Conservation (phyloP, 768 basidiomycete genomes). For the Boletales sp. region DNA sequence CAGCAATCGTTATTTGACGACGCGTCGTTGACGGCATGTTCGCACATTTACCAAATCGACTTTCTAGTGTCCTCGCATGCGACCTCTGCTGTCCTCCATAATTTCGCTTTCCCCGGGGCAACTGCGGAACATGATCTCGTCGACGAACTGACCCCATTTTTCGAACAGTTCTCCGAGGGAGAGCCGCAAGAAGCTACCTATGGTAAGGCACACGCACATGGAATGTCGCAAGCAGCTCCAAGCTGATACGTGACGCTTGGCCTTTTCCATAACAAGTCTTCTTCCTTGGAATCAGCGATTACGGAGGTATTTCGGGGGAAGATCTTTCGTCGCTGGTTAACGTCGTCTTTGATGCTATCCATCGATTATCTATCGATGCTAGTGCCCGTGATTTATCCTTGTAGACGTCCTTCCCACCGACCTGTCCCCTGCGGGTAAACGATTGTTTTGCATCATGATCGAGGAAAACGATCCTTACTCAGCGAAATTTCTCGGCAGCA, state of each 20-base stretch:
- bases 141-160: conserved; percentile 4
- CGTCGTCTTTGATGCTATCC: conserved; percentile 3
- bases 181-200: neutral
- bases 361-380: neutral
- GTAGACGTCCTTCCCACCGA: conserved; percentile 15
- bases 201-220: neutral
- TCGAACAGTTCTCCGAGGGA: neutral
- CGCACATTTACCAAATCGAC: neutral
- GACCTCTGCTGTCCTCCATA: neutral
- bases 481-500: neutral
- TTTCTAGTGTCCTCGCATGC: conserved; percentile 3
- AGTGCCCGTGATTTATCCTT: conserved; percentile 9
- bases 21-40: neutral
- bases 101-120: conserved; percentile 11
- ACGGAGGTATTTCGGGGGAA: neutral
- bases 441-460: neutral
- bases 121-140: conserved; percentile 6
- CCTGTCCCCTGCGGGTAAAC: conserved; percentile 5
- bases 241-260: neutral
- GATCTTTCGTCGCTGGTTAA: neutral
- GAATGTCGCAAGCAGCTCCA: neutral
- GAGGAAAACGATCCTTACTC: neutral
- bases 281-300: conserved; percentile 13
- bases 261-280: neutral
- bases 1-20: neutral